Percentiles rank a stretch among this genome's conserved stretches.
phyloP scores from a whole-genome alignment of 208 protist species.

The Acanthamoeba castellanii region DNA sequence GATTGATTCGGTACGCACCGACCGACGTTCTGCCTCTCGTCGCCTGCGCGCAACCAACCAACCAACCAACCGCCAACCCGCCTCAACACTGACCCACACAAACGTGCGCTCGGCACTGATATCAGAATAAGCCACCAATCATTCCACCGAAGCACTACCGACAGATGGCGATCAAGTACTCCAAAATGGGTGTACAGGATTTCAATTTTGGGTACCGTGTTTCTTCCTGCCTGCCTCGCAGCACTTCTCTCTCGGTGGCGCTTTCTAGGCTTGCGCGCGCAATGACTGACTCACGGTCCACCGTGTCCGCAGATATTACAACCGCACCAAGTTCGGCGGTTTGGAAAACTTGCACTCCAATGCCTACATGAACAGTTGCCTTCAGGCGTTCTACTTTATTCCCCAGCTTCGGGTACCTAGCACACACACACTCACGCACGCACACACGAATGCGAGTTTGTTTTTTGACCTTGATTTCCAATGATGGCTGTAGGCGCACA shows the following conservation, averaged over 20 bases:
- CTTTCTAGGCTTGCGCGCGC: too few relatives aligned
- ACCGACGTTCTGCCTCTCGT: neutral
- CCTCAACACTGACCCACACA: neutral
- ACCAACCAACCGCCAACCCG: too few relatives aligned
- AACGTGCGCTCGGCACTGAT: neutral
- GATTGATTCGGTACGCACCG: neutral
- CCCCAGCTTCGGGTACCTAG: slow-evolving; percentile 65
- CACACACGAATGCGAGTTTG: too few relatives aligned
- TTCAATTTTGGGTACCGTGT: slow-evolving; percentile 85
- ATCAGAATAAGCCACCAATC: slow-evolving; percentile 32
- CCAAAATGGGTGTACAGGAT: slow-evolving; percentile 84
- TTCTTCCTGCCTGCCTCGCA: neutral
- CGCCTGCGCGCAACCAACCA: too few relatives aligned
- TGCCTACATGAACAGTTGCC: slow-evolving; percentile 86
- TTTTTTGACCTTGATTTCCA: too few relatives aligned
- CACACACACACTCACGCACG: too few relatives aligned
- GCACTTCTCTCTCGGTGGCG: neutral
- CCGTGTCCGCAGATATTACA: slow-evolving; percentile 76
- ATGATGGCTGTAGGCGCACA: neutral
- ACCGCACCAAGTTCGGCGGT: slow-evolving; percentile 85
- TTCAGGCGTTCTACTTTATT: slow-evolving; percentile 89
- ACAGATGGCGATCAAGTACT: slow-evolving; percentile 81
- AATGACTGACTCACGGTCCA: neutral
- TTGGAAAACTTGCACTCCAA: slow-evolving; percentile 86
- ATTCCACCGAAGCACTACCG: slow-evolving; percentile 80